Evolutionary conservation across 345 rosid species (phyloP), one percentile per base, ranked within the genome.

Genomic region (Rhodomyrtus tomentosa): DNA sequence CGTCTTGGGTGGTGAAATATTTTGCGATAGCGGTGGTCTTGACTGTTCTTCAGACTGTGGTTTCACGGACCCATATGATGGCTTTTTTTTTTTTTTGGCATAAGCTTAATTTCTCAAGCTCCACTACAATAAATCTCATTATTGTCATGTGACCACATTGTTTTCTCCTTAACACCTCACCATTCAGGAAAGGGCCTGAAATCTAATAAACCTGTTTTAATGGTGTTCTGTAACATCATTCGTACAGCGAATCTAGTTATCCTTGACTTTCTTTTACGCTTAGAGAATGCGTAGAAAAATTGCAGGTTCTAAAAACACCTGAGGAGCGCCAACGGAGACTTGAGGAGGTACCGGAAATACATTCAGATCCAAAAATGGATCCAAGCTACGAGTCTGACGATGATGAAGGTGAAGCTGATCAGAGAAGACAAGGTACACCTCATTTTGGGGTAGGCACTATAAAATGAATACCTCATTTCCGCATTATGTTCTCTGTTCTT

Each of bases 291-390:
- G 99, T 98, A 68, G 99, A 98, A 91, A 98, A 96, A 88, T 84
- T 98, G 91, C 99, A 98, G 92, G 92, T 96, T 58, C 86, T 98
- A 25, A 98, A 98, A 90, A 90, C 98, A 32, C 99, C 99, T 12
- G 93, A 93, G 88, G 99, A 98, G 91, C 98, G 98, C 80, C 98
- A 92, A 85, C 97, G 98, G 73, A 91, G 98, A 89, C 90, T 98
- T 81, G 98, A 96, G 82, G 98, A 98, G 89, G 91, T 93, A 87
- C 98, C 99, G n/a, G 99, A 94, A 86, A 95, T 98, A 81, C 98
- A 98, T 89, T 90, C 90, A 48, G 99, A 98, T 90, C 98, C 99
- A 68, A 96, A 96, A 55, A 98, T 98, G 99, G 99, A 98, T 92
- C 99, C 99, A 82, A 93, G 92, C 87, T 89, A 93, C 32, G 98